Evolutionary conservation across 2,329 filamentous ascomycete genomes (phyloP), one percentile per base, ranked within the genome.

Genomic region (Saccharata proteae): DNA sequence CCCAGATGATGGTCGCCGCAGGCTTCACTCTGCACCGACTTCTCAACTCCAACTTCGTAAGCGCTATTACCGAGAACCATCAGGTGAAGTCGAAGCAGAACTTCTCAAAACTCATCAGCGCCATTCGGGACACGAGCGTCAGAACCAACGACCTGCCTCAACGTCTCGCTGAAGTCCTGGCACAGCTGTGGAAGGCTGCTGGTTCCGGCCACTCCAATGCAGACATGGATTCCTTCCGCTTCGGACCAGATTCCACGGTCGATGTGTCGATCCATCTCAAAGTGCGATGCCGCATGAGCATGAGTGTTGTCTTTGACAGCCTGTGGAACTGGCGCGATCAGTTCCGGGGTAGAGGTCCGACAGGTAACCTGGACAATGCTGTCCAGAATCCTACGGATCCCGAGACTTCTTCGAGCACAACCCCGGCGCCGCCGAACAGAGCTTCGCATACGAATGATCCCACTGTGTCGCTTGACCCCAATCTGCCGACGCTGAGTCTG

Each of bases 341-440:
- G 36, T 60, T 64, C 22, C 23, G 33, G 4, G 33, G 33, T 16
- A 57, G 58, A 38, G 58, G 55, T 23, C 57, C 58, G 13, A 51
- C 52, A 11, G 58, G 62, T 33, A 60, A 61, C 34, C 59, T 68
- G 25, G 61, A 65, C 22, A 51, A 53, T 58, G 84, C 81, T 42
- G 71, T 85, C 38, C 83, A 90, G 48, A 84, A 92, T 49, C 82
- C 84, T 25, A 93, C 85, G 35, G 80, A 88, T 50, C 80, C 81
- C 25, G 81, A 90, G 53, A 83, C 79, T 32, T 62, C 61, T 10
- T 72, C 71, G 45, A 38, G 73, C 68, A 41, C 74, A 69, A 53
- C 65, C 69, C 54, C 76, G 71, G 49, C 74, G 48, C 48, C 75
- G 5, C 25, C 33, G 7, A 22, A 26, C 7, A n/a, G n/a, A n/a